Evolutionary conservation across 805 yeast genomes (phyloP).

Genomic region (Saitoella complicata): DNA sequence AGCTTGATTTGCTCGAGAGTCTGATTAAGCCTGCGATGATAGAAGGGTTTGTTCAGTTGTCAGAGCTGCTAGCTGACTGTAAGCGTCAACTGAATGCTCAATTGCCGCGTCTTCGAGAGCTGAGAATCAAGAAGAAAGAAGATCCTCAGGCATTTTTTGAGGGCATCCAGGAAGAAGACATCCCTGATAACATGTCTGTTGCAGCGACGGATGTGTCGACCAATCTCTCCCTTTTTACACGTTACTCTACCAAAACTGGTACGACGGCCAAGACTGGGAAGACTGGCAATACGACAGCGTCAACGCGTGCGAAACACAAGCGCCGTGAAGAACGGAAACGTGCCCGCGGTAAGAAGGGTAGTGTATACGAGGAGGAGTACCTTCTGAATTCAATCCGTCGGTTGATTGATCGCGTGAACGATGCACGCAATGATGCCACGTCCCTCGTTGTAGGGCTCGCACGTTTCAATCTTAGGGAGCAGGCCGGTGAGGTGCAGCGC

Average conservation of each 20-base stretch:
- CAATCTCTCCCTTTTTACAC: slow-evolving; percentile 80
- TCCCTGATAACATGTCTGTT: slow-evolving; percentile 84
- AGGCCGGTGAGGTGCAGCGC: slow-evolving; percentile 67
- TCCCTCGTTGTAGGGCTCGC: slow-evolving; percentile 59
- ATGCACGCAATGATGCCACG: slow-evolving; percentile 58
- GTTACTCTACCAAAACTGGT: slow-evolving; percentile 89
- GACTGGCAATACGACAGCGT: slow-evolving; percentile 50
- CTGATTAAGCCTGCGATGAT: slow-evolving; percentile 59
- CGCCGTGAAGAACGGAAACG: slow-evolving; percentile 90
- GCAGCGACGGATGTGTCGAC: slow-evolving; percentile 58
- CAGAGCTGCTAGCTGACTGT: slow-evolving; percentile 89
- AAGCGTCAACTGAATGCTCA: slow-evolving; percentile 73
- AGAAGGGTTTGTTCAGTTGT: slow-evolving; percentile 76
- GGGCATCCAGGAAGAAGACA: slow-evolving; percentile 25
- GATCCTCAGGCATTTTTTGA: slow-evolving; percentile 84
- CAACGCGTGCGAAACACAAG: slow-evolving; percentile 50
- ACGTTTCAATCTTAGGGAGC: slow-evolving; percentile 55
- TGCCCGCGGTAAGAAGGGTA: slow-evolving; percentile 96
- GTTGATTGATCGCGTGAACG: slow-evolving; percentile 62
- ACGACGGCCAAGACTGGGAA: slow-evolving; percentile 97
- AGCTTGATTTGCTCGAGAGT: slow-evolving; percentile 29
- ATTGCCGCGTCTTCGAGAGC: slow-evolving; percentile 63
- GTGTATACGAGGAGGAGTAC: slow-evolving; percentile 93
- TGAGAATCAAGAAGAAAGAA: slow-evolving; percentile 63
- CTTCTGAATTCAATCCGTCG: slow-evolving; percentile 77